Evolutionary conservation across 441 rosid genomes (phyloP), one percentile per base, ranked within the genome.

Genomic region (Metrosideros polymorpha): DNA sequence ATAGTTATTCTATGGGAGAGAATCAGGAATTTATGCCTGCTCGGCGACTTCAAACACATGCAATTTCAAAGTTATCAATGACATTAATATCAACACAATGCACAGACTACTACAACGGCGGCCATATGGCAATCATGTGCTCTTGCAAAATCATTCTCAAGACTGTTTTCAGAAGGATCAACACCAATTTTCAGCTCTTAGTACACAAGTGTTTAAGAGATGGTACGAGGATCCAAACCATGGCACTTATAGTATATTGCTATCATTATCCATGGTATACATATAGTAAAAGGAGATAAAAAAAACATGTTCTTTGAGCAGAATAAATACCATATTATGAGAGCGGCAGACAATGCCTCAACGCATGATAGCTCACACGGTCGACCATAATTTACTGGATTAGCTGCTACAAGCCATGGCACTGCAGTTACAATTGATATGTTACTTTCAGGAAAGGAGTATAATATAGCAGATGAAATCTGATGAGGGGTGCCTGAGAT

Each of bases 401-500:
- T 98, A 85, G 98, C 99, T 87, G 98, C 99, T 43, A 98, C 99
- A 83, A 98, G 95, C 99, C 99, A 95, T 12, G 99, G 99, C 79
- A 96, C 99, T 98, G 93, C 90, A 92, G 87, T 89, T 82, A 76
- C 85, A 85, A 87, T 50, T 5, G 83, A 51, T 35, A 29, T 45
- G 29, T 82, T 84, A 87, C 84, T 56, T 55, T 66, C 79, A 71
- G 14, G 49, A 71, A 71, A 71, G 47, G n/a, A 71, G 47, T 22
- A 71, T 39, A 42, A 39, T 71, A 71, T 22, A 42, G 4, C n/a
- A 19, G 79, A 71, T 35, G 79, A 71, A 56, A 71, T 71, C 39
- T 71, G 45, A 71, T 22, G 47, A 39, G 8, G 47, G 47, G 6
- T 71, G n/a, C 79, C 35, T 39, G 47, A 5, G 79, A 71, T 22